A percentile compares a stretch with the other conserved stretches of the same genome.
Evolutionary conservation across 768 basidiomycete genomes (phyloP).

Genomic region (Lentinula detonsa): DNA sequence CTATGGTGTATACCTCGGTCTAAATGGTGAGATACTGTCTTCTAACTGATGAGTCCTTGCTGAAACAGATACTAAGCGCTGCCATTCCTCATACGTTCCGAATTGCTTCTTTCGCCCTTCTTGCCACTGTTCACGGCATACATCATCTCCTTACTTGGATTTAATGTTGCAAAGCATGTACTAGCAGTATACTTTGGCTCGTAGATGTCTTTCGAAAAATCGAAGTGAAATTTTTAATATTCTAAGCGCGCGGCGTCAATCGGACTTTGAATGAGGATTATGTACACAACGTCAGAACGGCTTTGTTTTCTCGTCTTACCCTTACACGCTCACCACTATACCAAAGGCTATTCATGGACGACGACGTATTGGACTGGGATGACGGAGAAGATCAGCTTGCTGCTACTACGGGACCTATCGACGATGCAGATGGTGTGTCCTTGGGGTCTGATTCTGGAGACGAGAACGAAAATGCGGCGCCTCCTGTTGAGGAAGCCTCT

Average conservation of each 20-base stretch:
- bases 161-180: constrained; percentile 85
- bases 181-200: constrained; percentile 73
- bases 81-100: constrained; percentile 90
- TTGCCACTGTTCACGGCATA: constrained; percentile 84
- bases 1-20: constrained; percentile 85
- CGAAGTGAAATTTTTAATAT: background rate
- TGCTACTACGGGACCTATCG: constrained; percentile 16
- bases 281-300: background rate
- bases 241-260: background rate
- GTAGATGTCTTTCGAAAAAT: constrained; percentile 6
- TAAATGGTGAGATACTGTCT: constrained; percentile 53
- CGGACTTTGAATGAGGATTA: background rate
- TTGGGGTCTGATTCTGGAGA: constrained; percentile 46
- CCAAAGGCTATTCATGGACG: constrained; percentile 26
- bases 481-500: constrained; percentile 19
- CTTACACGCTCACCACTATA: background rate
- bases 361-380: constrained; percentile 46
- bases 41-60: constrained; percentile 9
- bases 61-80: constrained; percentile 46
- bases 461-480: constrained; percentile 37
- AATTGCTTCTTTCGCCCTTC: constrained; percentile 86
- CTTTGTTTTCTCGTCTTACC: background rate
- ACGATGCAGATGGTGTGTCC: constrained; percentile 41
- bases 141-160: constrained; percentile 80
- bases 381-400: constrained; percentile 32